Evolutionary conservation across 345 rosid genomes (phyloP).

Genomic region (Gossypium arboreum): DNA sequence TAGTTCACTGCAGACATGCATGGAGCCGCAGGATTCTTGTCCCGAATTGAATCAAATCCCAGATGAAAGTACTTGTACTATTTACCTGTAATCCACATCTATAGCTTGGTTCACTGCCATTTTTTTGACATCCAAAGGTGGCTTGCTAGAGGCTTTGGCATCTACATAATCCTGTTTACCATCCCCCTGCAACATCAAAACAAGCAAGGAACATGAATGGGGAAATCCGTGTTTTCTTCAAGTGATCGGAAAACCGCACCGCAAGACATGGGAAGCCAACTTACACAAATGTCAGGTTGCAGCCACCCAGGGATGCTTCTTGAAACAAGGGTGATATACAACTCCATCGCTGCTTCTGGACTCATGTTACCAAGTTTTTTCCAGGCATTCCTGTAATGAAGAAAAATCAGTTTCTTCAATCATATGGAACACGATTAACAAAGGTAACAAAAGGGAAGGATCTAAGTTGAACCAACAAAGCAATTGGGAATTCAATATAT

Average conservation of each 20-base stretch:
- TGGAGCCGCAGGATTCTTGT: neutral
- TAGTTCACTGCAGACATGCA: no score
- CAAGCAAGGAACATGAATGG: neutral
- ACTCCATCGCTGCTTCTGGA: constrained; percentile 51
- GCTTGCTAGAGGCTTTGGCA: constrained; percentile 12
- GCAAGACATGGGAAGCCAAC: neutral
- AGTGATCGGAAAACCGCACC: neutral
- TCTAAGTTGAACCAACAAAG: neutral
- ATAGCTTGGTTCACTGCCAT: neutral
- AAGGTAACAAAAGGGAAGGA: neutral
- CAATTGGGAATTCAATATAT: neutral
- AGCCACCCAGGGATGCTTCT: constrained; percentile 31
- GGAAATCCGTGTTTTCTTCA: neutral
- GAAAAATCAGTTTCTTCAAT: neutral
- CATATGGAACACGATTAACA: neutral
- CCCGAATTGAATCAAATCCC: neutral
- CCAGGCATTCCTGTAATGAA: constrained; percentile 46
- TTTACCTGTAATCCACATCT: constrained; percentile 24
- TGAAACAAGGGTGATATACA: constrained; percentile 37
- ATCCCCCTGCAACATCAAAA: constrained; percentile 19
- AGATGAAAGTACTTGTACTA: neutral
- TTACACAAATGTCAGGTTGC: constrained; percentile 25
- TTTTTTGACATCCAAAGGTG: constrained; percentile 13
- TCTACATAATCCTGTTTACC: neutral
- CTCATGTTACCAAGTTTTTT: constrained; percentile 39